Conservation (phyloP, 2,329 filamentous ascomycete genomes). For the Mycosphaerella arachidis region DNA sequence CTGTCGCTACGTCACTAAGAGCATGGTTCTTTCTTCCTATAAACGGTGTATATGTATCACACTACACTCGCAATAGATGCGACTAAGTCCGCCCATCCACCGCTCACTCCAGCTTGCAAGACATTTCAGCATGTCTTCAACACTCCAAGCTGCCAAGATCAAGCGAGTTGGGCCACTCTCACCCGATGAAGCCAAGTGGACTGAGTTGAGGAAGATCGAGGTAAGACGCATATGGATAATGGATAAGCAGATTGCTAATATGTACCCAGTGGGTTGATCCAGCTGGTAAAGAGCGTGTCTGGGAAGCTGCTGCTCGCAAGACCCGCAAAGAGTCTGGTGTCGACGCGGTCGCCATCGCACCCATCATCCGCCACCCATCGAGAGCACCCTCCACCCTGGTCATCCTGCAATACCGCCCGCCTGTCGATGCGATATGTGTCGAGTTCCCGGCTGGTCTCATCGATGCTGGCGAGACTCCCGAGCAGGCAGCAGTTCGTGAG, state of each 20-base stretch:
- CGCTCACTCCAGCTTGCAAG: conserved; percentile 17
- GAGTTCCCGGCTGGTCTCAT: conserved; percentile 59
- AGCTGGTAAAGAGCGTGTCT: conserved; percentile 43
- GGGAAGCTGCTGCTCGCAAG: conserved; percentile 49
- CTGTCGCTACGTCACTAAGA: neutral
- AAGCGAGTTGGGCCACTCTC: conserved; percentile 47
- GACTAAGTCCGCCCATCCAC: neutral
- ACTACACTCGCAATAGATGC: neutral
- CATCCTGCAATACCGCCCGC: conserved; percentile 57
- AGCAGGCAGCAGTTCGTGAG: conserved; percentile 54
- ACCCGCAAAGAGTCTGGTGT: conserved; percentile 54
- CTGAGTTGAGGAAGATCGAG: conserved; percentile 53
- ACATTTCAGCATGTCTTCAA: conserved; percentile 22
- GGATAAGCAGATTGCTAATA: neutral
- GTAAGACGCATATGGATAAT: conserved; percentile 6
- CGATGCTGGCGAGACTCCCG: conserved; percentile 53
- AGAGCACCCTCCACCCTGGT: conserved; percentile 50
- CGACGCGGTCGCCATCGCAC: conserved; percentile 57
- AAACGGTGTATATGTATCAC: neutral
- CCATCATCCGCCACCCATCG: conserved; percentile 48
- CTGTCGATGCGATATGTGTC: conserved; percentile 54
- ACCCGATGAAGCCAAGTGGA: conserved; percentile 52
- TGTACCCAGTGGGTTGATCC: conserved; percentile 27
- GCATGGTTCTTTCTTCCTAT: neutral
- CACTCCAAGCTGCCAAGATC: conserved; percentile 45